Evolutionary conservation across 495 filamentous ascomycete species (phyloP).

Genomic region (Penicillium bialowiezense): DNA sequence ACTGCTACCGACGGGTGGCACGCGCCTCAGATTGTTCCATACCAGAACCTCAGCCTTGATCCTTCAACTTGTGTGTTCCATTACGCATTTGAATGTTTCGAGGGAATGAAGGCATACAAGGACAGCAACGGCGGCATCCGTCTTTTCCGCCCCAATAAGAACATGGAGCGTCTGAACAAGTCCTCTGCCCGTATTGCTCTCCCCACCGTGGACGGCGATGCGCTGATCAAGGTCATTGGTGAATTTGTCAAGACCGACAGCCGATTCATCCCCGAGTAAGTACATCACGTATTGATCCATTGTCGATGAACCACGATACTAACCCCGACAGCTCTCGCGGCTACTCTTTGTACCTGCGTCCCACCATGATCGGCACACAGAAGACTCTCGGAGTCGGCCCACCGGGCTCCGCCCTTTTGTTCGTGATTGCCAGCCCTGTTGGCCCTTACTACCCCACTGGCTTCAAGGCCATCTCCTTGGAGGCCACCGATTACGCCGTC

Average conservation of each 20-base stretch:
- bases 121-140: constrained; percentile 70
- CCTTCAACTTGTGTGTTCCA: constrained; percentile 97
- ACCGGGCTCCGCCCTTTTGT: constrained; percentile 87
- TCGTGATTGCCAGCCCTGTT: constrained; percentile 92
- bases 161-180: constrained; percentile 91
- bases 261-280: constrained; percentile 78
- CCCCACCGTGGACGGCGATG: constrained; percentile 70
- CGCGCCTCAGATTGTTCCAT: constrained; percentile 76
- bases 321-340: constrained; percentile 54
- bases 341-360: constrained; percentile 91
- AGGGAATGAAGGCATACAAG: constrained; percentile 98
- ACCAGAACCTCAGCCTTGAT: constrained; percentile 95
- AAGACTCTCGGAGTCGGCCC: constrained; percentile 86
- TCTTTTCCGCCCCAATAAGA: constrained; percentile 92
- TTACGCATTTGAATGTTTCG: constrained; percentile 96
- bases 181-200: constrained; percentile 87
- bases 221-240: constrained; percentile 75
- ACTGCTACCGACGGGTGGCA: constrained; percentile 78
- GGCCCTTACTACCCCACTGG: constrained; percentile 97
- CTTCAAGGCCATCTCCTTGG: constrained; percentile 92
- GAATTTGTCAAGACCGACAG: constrained; percentile 76
- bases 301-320: constrained; percentile 3
- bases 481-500: constrained; percentile 91
- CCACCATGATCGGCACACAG: constrained; percentile 96
- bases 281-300: constrained; percentile 1